phyloP scores from a whole-genome alignment of 129 eudicot genomes.

The Tagetes patula region DNA sequence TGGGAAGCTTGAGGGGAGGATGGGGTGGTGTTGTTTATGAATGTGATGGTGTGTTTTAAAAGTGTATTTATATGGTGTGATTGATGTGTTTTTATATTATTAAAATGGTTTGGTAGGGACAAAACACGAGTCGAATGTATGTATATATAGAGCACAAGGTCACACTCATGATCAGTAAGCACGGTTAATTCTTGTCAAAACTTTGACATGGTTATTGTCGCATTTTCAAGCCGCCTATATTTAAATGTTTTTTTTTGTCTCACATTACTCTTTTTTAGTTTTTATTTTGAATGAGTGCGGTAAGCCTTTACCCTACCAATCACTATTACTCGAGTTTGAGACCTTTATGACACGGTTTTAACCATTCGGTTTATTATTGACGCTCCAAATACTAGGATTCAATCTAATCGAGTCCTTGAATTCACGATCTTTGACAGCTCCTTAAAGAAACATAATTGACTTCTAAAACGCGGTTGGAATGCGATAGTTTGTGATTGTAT shows the following conservation, averaged over 20 bases:
- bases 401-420: too few species aligned
- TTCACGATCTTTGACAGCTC: too few species aligned
- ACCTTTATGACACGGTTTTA: too few species aligned
- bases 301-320: too few species aligned
- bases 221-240: constrained; percentile 12
- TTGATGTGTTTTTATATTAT: not conserved
- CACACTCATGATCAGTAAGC: not conserved
- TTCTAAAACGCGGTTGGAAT: too few species aligned
- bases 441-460: too few species aligned
- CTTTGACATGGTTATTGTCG: not conserved
- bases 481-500: too few species aligned
- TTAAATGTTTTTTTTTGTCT: not conserved
- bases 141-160: not conserved
- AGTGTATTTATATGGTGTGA: not conserved
- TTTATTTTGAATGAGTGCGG: too few species aligned
- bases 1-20: not conserved
- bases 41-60: not conserved
- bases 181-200: constrained; percentile 10
- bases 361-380: too few species aligned
- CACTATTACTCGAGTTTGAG: too few species aligned
- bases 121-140: not conserved
- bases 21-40: not conserved
- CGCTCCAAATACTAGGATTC: too few species aligned
- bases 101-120: constrained; percentile 1
- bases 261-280: too few species aligned